Evolutionary conservation across 306 rosid species (phyloP).

Genomic region (Inga laurina): DNA sequence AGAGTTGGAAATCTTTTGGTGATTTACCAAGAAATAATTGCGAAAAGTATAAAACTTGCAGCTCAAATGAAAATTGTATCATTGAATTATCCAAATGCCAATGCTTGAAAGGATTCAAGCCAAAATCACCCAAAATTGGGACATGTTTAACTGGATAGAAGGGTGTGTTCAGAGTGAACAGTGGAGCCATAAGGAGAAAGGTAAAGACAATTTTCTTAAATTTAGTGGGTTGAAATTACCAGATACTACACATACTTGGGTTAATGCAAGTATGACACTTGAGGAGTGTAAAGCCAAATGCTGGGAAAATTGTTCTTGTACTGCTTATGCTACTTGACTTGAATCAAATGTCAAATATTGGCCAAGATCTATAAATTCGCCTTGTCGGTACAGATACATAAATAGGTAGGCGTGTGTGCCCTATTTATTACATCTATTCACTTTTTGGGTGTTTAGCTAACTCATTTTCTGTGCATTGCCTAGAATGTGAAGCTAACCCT

Average conservation of each 20-base stretch:
- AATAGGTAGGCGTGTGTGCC: background rate
- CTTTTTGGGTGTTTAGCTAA: background rate
- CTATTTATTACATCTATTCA: background rate
- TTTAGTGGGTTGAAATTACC: conserved; percentile 38
- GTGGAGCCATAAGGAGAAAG: conserved; percentile 22
- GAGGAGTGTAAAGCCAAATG: conserved; percentile 42
- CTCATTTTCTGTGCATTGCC: background rate
- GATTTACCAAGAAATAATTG: background rate
- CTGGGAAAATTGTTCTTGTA: conserved; percentile 48
- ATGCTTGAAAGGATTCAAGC: conserved; percentile 32
- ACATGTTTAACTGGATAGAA: conserved; percentile 25
- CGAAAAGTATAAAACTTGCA: background rate
- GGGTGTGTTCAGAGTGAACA: conserved; percentile 43
- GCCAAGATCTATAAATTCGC: conserved; percentile 34
- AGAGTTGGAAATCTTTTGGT: background rate
- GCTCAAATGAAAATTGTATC: background rate
- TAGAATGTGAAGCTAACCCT: background rate
- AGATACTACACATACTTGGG: conserved; percentile 44
- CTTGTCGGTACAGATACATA: conserved; percentile 20
- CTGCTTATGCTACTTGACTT: conserved; percentile 39
- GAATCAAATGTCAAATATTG: background rate
- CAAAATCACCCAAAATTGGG: conserved; percentile 40
- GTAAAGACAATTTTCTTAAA: conserved; percentile 22
- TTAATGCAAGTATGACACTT: conserved; percentile 36
- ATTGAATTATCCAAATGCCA: background rate